A percentile compares a stretch with the other conserved stretches of the same genome.
These are phyloP conservation scores for Zopfochytrium polystomum DNA, from an alignment of 371 early-diverging fungal genomes.

Conservation along the genomic window DNA sequence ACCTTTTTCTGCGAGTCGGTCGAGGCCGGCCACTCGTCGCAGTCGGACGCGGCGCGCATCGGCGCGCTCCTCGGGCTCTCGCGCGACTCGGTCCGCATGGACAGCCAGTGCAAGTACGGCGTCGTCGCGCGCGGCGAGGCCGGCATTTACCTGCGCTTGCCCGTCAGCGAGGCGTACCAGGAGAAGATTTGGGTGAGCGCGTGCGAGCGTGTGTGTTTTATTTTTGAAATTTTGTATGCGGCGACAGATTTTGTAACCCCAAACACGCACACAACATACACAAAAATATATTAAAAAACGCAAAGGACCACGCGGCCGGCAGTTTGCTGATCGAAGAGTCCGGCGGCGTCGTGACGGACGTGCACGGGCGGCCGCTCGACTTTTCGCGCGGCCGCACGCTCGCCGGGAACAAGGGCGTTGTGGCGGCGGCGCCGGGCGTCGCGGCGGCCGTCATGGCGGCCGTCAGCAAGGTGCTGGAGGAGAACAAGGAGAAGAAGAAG, in stretches of 20 bases:
- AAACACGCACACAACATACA: too few relatives aligned
- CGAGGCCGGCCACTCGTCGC: slow-evolving; percentile 88
- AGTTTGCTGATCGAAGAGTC: slow-evolving; percentile 85
- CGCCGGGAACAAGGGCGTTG: slow-evolving; percentile 78
- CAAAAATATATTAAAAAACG: too few relatives aligned
- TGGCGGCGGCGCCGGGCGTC: slow-evolving; percentile 55
- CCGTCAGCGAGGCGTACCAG: slow-evolving; percentile 71
- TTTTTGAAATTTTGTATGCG: not conserved
- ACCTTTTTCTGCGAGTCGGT: slow-evolving; percentile 93
- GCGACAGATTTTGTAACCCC: slow-evolving; percentile 33
- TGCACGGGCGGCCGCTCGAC: slow-evolving; percentile 79
- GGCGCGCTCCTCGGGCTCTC: slow-evolving; percentile 72
- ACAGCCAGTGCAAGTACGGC: slow-evolving; percentile 93
- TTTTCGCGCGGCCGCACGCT: slow-evolving; percentile 86
- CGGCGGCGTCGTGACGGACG: slow-evolving; percentile 88
- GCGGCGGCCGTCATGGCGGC: slow-evolving; percentile 37
- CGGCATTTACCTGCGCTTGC: slow-evolving; percentile 86
- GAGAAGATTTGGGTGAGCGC: slow-evolving; percentile 94
- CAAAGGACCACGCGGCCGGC: slow-evolving; percentile 97
- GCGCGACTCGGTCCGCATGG: slow-evolving; percentile 78
- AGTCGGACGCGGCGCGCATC: slow-evolving; percentile 74
- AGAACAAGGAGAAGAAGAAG: not conserved
- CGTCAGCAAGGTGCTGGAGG: slow-evolving; percentile 27
- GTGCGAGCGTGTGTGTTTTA: too few relatives aligned
- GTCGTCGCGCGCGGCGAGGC: slow-evolving; percentile 85